phyloP scores from a whole-genome alignment of 2,329 filamentous ascomycete genomes.

The Diaporthe caulivora region DNA sequence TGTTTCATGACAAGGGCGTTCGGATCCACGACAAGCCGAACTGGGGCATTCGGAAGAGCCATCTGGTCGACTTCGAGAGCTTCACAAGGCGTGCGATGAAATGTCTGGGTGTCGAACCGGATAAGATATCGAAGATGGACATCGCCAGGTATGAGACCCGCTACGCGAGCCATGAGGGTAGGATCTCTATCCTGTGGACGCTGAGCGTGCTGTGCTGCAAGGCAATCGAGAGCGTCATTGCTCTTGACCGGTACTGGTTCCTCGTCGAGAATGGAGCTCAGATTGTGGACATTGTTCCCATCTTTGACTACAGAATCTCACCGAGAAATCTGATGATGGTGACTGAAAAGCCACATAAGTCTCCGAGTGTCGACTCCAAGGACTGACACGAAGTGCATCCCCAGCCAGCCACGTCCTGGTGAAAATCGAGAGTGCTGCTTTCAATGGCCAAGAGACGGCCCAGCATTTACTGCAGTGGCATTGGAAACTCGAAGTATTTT shows the following conservation, averaged over 20 bases:
- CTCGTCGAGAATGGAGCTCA: constrained; percentile 44
- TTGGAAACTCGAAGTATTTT: too few relatives aligned
- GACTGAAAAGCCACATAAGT: constrained; percentile 40
- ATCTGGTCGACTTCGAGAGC: constrained; percentile 44
- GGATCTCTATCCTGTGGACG: constrained; percentile 50
- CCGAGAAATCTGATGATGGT: constrained; percentile 46
- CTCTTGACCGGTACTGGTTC: constrained; percentile 49
- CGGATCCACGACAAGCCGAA: constrained; percentile 39
- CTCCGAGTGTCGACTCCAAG: background rate
- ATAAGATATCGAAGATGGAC: constrained; percentile 41
- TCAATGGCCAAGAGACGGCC: background rate
- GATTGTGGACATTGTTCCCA: constrained; percentile 44
- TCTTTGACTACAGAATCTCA: constrained; percentile 46
- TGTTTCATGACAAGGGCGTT: constrained; percentile 44
- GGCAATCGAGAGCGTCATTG: constrained; percentile 49
- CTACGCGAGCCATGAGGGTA: constrained; percentile 43
- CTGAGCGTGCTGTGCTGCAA: constrained; percentile 50
- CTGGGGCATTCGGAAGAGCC: constrained; percentile 50
- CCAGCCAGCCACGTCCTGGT: background rate
- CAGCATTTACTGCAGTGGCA: background rate
- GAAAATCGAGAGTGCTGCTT: background rate
- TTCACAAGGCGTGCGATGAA: constrained; percentile 47
- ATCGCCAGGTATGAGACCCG: constrained; percentile 44
- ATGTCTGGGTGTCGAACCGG: constrained; percentile 41
- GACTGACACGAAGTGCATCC: background rate